phyloP scores from a whole-genome alignment of 2,329 filamentous ascomycete genomes.

The Diaporthe aspalathi region DNA sequence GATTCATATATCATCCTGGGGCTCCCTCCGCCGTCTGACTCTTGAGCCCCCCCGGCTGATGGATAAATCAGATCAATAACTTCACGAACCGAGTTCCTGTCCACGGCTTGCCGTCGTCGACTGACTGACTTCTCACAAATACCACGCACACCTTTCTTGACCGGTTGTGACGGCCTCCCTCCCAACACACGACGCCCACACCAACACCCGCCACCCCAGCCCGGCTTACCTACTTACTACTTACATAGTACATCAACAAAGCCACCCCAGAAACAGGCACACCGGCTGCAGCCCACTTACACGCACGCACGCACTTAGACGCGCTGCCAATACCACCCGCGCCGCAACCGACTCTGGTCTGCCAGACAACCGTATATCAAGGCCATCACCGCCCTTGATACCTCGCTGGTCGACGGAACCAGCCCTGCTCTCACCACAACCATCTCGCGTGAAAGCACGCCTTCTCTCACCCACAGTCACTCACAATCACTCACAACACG shows the following conservation, averaged over 20 bases:
- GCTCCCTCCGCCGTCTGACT: constrained; percentile 34
- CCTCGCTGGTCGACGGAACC: neutral
- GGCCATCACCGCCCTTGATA: constrained; percentile 1
- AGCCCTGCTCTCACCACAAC: constrained; percentile 32
- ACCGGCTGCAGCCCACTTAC: constrained; percentile 31
- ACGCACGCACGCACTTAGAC: constrained; percentile 18
- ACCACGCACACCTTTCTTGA: neutral
- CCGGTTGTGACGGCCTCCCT: constrained; percentile 19
- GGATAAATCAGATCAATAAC: constrained; percentile 19
- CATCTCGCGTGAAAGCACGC: constrained; percentile 41
- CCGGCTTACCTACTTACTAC: constrained; percentile 6
- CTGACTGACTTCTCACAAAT: neutral
- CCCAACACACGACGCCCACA: constrained; percentile 11
- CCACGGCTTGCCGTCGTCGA: constrained; percentile 4
- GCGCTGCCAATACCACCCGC: constrained; percentile 24
- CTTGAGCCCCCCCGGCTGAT: constrained; percentile 9
- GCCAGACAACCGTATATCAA: neutral
- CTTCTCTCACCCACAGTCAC: constrained; percentile 44
- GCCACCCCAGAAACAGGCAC: constrained; percentile 8
- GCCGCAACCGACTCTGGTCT: neutral
- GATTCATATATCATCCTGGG: constrained; percentile 39
- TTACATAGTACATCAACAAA: constrained; percentile 20
- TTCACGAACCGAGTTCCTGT: constrained; percentile 10
- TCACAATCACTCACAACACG: too few relatives aligned
- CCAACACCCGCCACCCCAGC: constrained; percentile 10